Conservation (phyloP, 2,329 filamentous ascomycete species). For the Phaeosphaeria sp. region DNA sequence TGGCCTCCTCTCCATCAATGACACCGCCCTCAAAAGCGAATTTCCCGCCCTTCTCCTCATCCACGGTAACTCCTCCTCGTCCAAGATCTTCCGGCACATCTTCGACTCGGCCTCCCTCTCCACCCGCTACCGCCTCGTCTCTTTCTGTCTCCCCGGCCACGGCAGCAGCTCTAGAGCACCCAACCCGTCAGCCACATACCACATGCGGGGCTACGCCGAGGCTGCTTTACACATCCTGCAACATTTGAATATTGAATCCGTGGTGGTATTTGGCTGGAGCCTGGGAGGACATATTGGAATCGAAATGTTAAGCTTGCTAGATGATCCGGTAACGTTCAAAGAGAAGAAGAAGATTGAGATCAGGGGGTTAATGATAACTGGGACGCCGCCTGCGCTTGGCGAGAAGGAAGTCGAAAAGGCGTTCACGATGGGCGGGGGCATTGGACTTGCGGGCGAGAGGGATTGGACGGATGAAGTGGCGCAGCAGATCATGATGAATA, state of each 20-base stretch:
- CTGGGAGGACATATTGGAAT: constrained; percentile 43
- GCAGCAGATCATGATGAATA: constrained; percentile 16
- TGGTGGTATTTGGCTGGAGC: constrained; percentile 41
- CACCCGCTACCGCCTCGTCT: constrained; percentile 25
- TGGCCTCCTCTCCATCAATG: constrained; percentile 29
- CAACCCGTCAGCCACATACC: constrained; percentile 31
- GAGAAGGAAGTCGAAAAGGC: constrained; percentile 19
- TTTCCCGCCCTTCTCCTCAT: constrained; percentile 36
- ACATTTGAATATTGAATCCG: constrained; percentile 23
- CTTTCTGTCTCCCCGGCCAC: constrained; percentile 46
- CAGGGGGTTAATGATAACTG: constrained; percentile 36
- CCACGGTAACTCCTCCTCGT: constrained; percentile 40
- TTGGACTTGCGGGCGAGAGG: constrained; percentile 18
- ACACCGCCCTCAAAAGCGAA: constrained; percentile 23
- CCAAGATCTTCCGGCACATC: constrained; percentile 36
- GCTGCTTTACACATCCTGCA: constrained; percentile 36
- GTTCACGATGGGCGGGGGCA: constrained; percentile 14
- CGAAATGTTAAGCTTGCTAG: constrained; percentile 33
- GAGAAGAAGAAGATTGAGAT: constrained; percentile 9
- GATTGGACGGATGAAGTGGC: constrained; percentile 25
- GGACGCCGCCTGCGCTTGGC: constrained; percentile 35
- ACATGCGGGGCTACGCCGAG: constrained; percentile 39
- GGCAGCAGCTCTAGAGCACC: constrained; percentile 37
- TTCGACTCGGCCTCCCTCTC: constrained; percentile 18
- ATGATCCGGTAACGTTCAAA: neutral